Evolutionary conservation across 116 monocot genomes (phyloP).

Genomic region (Iris pallida): DNA sequence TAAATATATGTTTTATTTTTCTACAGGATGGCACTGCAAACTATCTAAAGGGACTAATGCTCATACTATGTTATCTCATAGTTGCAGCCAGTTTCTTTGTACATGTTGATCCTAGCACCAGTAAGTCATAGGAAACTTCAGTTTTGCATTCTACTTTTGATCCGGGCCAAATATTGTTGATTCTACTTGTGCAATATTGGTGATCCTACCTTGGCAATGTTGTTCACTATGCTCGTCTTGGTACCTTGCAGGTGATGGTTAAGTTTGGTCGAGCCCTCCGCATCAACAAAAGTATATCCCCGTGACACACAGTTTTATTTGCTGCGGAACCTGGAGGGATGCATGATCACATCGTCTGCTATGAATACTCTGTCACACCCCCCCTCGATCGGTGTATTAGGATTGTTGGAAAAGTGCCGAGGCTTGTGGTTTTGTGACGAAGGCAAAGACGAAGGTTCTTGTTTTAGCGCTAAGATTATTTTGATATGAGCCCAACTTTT

Average conservation of each 20-base stretch:
- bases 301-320: no score
- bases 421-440: no score
- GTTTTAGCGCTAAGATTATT: no score
- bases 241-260: conserved; percentile 6
- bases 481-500: no score
- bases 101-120: conserved; percentile 60
- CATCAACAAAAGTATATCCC: background rate
- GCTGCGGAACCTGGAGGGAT: no score
- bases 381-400: no score
- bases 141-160: no score
- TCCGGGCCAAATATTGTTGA: background rate
- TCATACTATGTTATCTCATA: conserved; percentile 81
- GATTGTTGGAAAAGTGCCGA: no score
- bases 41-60: conserved; percentile 90
- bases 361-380: no score
- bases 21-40: conserved; percentile 87
- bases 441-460: no score
- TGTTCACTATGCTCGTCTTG: background rate
- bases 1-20: conserved; percentile 1
- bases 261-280: background rate
- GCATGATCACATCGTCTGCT: no score
- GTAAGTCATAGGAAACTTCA: conserved; percentile 33
- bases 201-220: background rate
- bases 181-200: background rate
- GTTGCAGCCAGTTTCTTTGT: conserved; percentile 94